A percentile compares a stretch with the other conserved stretches of the same genome.
Conservation (phyloP, 108 stramenopile species). For the Cyclotella choctawhatcheeana region DNA sequence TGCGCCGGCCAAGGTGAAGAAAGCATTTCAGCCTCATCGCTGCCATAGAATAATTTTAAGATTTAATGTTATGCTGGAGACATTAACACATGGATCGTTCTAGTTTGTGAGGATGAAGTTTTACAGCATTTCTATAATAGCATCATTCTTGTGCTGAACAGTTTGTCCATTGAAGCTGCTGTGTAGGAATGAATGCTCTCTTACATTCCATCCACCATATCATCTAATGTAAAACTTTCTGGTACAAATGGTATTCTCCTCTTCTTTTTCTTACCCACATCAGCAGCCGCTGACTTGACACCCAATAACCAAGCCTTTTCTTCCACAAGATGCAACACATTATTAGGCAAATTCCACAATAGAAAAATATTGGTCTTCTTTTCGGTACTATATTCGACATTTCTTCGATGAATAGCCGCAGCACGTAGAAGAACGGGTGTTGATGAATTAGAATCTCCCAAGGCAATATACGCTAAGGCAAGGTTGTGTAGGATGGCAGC, state of each 20-base stretch:
- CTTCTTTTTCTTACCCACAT: slow-evolving; percentile 13
- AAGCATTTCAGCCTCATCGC: too few species aligned
- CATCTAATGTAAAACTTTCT: slow-evolving; percentile 13
- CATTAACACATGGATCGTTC: too few species aligned
- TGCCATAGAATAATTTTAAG: too few species aligned
- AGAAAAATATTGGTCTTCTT: background rate
- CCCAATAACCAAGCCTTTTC: slow-evolving; percentile 31
- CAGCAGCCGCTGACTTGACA: background rate
- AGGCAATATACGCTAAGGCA: slow-evolving; percentile 29
- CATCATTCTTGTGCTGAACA: too few species aligned
- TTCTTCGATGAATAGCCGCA: slow-evolving; percentile 26
- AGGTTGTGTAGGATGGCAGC: slow-evolving; percentile 46
- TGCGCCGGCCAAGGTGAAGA: slow-evolving; percentile 56
- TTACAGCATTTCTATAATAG: too few species aligned
- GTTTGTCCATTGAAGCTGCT: too few species aligned
- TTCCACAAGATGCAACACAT: slow-evolving; percentile 33
- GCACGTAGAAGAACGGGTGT: slow-evolving; percentile 28
- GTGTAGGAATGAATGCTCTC: too few species aligned
- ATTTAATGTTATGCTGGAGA: too few species aligned
- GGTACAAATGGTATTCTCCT: slow-evolving; percentile 15
- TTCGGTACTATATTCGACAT: background rate
- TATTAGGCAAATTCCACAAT: slow-evolving; percentile 33
- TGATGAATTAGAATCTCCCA: slow-evolving; percentile 34
- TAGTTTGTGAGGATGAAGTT: too few species aligned
- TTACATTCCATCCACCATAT: slow-evolving; percentile 9